phyloP scores from a whole-genome alignment of 2,329 filamentous ascomycete genomes.

The Lasiodiplodia hormozganensis region DNA sequence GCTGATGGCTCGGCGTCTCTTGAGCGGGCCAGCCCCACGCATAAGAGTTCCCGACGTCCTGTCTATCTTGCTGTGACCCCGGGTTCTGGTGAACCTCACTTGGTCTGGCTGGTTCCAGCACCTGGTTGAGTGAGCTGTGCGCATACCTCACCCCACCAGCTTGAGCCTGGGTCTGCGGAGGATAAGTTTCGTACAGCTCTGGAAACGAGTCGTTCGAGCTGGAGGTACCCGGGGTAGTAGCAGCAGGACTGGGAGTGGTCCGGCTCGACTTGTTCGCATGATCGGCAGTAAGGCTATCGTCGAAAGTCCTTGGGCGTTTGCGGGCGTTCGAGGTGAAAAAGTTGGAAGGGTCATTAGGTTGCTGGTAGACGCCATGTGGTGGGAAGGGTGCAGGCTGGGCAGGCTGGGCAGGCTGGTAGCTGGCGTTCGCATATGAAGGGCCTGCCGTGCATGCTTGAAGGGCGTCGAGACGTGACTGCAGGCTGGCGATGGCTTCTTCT shows the following conservation, averaged over 20 bases:
- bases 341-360: background rate
- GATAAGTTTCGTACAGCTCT: slow-evolving; percentile 7
- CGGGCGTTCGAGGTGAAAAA: background rate
- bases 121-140: slow-evolving; percentile 13
- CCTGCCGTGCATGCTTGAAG: background rate
- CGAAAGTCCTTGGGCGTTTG: slow-evolving; percentile 16
- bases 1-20: background rate
- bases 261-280: slow-evolving; percentile 20
- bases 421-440: background rate
- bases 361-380: background rate
- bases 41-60: background rate
- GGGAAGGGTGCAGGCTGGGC: background rate
- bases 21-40: background rate
- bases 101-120: slow-evolving; percentile 1
- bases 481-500: background rate
- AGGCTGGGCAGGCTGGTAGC: background rate
- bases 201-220: slow-evolving; percentile 21
- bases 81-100: background rate
- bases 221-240: slow-evolving; percentile 18
- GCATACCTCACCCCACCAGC: slow-evolving; percentile 14
- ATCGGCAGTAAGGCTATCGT: slow-evolving; percentile 15
- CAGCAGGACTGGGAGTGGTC: slow-evolving; percentile 18
- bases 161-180: slow-evolving; percentile 9
- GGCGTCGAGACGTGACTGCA: slow-evolving; percentile 7
- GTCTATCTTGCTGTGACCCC: background rate